Evolutionary conservation across 106 monocot genomes (phyloP).

Genomic region (Acorus gramineus): DNA sequence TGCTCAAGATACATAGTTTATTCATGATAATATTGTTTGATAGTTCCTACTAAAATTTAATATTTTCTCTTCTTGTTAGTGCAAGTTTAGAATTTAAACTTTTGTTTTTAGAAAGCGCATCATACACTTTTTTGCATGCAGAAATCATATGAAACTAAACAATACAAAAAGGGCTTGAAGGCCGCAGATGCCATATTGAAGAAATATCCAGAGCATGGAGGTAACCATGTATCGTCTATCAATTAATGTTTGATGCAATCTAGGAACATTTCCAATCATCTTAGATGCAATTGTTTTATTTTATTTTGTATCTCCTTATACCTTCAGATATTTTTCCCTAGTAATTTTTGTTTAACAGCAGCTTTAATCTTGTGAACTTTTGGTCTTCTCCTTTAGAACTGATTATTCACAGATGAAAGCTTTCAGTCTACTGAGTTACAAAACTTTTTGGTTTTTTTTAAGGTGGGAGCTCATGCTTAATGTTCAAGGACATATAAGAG

Average conservation of each 20-base stretch:
- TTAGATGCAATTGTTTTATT: not conserved
- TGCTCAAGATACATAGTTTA: too few relatives aligned
- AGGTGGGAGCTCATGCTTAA: too few relatives aligned
- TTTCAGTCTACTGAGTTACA: too few relatives aligned
- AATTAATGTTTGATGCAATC: not conserved
- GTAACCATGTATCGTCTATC: not conserved
- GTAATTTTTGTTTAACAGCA: too few relatives aligned
- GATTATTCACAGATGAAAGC: too few relatives aligned
- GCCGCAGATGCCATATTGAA: constrained; percentile 1
- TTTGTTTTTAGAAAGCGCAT: not conserved
- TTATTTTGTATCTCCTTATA: not conserved
- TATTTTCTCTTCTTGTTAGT: not conserved
- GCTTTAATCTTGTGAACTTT: too few relatives aligned
- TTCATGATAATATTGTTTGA: too few relatives aligned
- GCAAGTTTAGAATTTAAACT: not conserved
- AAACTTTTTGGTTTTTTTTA: too few relatives aligned
- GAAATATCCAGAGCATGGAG: constrained; percentile 1
- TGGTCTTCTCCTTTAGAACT: too few relatives aligned
- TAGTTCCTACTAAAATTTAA: not conserved
- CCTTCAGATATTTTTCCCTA: too few relatives aligned
- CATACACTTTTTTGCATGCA: not conserved
- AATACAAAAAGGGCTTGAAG: constrained; percentile 1
- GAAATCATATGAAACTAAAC: constrained; percentile 1
- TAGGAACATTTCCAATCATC: not conserved
- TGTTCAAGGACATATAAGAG: too few relatives aligned